Evolutionary conservation across 2,329 filamentous ascomycete genomes (phyloP).

Genomic region (Knoxdaviesia proteae): DNA sequence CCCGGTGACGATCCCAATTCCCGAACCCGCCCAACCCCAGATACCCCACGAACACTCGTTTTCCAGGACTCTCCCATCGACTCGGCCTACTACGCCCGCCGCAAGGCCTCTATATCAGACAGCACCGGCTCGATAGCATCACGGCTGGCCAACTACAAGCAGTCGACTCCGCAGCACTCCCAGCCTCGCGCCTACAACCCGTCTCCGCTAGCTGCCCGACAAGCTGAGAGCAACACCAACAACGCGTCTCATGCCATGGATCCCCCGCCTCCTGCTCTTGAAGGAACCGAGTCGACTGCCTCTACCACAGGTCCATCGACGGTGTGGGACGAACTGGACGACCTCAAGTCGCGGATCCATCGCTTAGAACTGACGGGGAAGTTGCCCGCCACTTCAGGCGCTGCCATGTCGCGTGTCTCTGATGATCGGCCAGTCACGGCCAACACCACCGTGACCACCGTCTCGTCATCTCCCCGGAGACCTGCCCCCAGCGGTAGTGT

Average conservation of each 20-base stretch:
- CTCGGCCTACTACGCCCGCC: constrained; percentile 6
- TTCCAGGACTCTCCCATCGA: constrained; percentile 21
- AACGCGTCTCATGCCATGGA: neutral
- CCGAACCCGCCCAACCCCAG: constrained; percentile 21
- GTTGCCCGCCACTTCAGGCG: constrained; percentile 60
- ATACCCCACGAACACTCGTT: constrained; percentile 25
- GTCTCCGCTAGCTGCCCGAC: constrained; percentile 33
- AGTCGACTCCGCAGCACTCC: constrained; percentile 13
- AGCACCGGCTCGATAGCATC: constrained; percentile 16
- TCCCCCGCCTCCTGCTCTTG: constrained; percentile 16
- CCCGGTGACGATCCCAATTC: constrained; percentile 14
- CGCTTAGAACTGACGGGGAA: constrained; percentile 81
- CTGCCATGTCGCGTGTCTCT: constrained; percentile 51
- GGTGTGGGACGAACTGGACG: constrained; percentile 94
- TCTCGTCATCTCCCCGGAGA: constrained; percentile 75
- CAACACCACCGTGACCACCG: constrained; percentile 73
- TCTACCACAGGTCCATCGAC: constrained; percentile 82
- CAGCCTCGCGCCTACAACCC: constrained; percentile 31
- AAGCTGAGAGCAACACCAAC: constrained; percentile 13
- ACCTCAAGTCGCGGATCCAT: constrained; percentile 80
- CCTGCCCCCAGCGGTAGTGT: constrained; percentile 20
- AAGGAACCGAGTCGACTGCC: constrained; percentile 67
- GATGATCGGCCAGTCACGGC: constrained; percentile 77
- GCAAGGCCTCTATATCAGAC: constrained; percentile 27
- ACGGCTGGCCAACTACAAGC: constrained; percentile 24